A percentile compares a stretch with the other conserved stretches of the same genome.
Conservation (phyloP, 257 asterid species). For the Buddleja alternifolia region DNA sequence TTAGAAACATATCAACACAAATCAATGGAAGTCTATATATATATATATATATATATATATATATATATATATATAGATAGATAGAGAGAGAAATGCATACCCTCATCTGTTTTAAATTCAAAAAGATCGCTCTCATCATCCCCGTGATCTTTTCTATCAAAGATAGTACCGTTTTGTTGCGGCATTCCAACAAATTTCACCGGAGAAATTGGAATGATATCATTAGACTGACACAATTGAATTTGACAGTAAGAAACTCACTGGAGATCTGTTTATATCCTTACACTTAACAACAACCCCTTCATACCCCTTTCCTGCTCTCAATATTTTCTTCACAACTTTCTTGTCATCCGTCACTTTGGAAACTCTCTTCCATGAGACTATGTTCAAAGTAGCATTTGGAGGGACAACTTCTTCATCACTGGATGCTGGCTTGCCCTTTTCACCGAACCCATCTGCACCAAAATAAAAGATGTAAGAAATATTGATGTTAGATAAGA, state of each 20-base stretch:
- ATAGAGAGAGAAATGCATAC: slow-evolving; percentile 29
- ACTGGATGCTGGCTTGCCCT: slow-evolving; percentile 63
- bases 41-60: too few species aligned
- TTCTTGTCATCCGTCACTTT: slow-evolving; percentile 70
- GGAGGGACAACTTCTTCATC: slow-evolving; percentile 59
- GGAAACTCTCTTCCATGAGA: slow-evolving; percentile 69
- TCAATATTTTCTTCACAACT: slow-evolving; percentile 61
- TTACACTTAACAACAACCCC: slow-evolving; percentile 69
- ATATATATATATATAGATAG: too few species aligned
- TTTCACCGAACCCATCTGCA: slow-evolving; percentile 74
- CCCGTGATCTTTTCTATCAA: slow-evolving; percentile 51
- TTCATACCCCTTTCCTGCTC: slow-evolving; percentile 77
- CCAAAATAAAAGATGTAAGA: background rate
- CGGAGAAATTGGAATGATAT: slow-evolving; percentile 23
- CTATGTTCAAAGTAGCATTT: slow-evolving; percentile 50
- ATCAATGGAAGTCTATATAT: background rate
- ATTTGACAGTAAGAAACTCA: background rate
- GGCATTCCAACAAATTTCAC: slow-evolving; percentile 71
- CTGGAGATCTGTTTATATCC: background rate
- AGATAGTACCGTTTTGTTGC: slow-evolving; percentile 62
- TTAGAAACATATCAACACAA: background rate
- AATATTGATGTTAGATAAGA: background rate
- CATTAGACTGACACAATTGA: background rate
- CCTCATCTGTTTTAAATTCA: slow-evolving; percentile 75
- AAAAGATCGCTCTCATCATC: slow-evolving; percentile 58